phyloP scores from a whole-genome alignment of 306 rosid genomes.

The Vicia villosa region DNA sequence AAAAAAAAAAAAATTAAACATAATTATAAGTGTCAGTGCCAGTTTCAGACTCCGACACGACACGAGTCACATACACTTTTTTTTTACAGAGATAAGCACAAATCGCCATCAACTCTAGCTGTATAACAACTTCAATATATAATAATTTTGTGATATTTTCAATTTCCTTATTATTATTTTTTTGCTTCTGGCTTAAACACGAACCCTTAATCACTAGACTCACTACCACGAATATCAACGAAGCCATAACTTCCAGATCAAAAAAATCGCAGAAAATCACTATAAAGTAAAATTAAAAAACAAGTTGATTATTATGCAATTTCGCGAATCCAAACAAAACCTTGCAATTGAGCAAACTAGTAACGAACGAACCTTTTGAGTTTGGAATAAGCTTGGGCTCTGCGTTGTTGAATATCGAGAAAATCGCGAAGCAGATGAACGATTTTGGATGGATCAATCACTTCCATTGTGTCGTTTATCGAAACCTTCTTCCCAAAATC shows the following conservation, averaged over 20 bases:
- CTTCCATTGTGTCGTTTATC: conserved; percentile 51
- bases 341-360: not conserved
- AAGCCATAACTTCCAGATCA: not conserved
- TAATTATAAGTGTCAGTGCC: too few relatives aligned
- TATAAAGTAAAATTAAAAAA: not conserved
- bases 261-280: not conserved
- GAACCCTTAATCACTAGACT: conserved; percentile 6
- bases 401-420: conserved; percentile 66
- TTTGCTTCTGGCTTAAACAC: not conserved
- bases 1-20: too few relatives aligned
- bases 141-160: too few relatives aligned
- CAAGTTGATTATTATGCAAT: not conserved
- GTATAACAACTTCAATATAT: too few relatives aligned
- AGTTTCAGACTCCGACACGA: too few relatives aligned
- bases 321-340: conserved; percentile 11
- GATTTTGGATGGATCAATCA: conserved; percentile 42
- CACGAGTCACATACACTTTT: too few relatives aligned
- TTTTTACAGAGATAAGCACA: too few relatives aligned
- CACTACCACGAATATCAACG: not conserved
- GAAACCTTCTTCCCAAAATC: conserved; percentile 66
- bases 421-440: conserved; percentile 60
- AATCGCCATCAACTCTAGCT: too few relatives aligned
- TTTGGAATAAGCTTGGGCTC: conserved; percentile 79
- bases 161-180: not conserved
- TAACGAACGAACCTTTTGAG: conserved; percentile 52